Base-by-base conservation (phyloP, 192 early-diverging fungal genomes). In the Coemansia reversa region DNA sequence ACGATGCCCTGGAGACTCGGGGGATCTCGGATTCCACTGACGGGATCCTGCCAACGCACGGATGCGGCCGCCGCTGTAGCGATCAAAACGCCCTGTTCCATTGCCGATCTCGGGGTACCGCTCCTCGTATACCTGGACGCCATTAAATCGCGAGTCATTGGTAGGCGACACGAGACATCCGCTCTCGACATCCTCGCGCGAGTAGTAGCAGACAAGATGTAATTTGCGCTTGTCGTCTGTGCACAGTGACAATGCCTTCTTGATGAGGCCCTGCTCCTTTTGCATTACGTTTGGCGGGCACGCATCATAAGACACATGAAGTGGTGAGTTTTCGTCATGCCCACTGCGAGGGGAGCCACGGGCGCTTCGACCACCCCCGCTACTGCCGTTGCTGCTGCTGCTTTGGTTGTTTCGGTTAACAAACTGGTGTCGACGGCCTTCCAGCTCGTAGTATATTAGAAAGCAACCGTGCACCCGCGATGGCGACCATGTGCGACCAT, bases 181-280 rank as follows among this genome's bases (percentile, higher is more conserved):
- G 19, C 67, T 77, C 53, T 86, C 75, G 12, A 90, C 81, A 63
- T 94, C 93, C 42, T 88, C 86, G 58, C 87, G 88, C 45, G 91
- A 87, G 67, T 93, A 95, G 77, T 95, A 95, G 53, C 88, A 91
- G 64, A 95, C 92, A n/a, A 95, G 83, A 62, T 94, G 92, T 55
- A 93, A 70, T 73, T 89, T 91, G 72, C 89, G 87, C 62, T 91
- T 90, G 60, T 86, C 84, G 28, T 87, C 83, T 9, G 92, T 93
- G 58, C 87, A 89, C 47, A 95, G 90, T 24, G 89, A 90, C 62
- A 95, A 88, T 1, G 90, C 88, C 81, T 93, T 92, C 69, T 95
- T 95, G 29, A 94, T 86, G 1, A 95, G 78, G 14, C 93, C 93
- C 55, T 89, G 85, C 56, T 88, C 84, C 62, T 92, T 91, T 59